These are phyloP conservation scores for Lactarius quietus DNA, from an alignment of 768 basidiomycete species.

Conservation along the genomic window DNA sequence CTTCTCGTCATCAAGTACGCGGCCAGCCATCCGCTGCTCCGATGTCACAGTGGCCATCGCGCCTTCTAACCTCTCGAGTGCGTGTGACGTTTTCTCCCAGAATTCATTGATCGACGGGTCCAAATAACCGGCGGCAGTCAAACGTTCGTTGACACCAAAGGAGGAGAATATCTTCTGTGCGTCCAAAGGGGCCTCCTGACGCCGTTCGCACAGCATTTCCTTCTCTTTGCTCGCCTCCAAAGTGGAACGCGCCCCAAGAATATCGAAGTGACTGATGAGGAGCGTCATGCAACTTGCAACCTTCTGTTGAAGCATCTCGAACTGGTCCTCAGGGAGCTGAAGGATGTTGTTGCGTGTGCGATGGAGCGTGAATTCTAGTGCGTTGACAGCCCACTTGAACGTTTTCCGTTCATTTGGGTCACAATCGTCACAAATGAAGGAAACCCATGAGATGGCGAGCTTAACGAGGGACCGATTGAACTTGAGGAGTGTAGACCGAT, in stretches of 20 bases:
- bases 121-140: conserved; percentile 42
- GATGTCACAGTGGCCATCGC: conserved; percentile 55
- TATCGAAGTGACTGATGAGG: conserved; percentile 97
- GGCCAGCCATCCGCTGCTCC: conserved; percentile 78
- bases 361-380: conserved; percentile 86
- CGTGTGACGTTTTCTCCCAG: conserved; percentile 66
- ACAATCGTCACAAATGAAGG: conserved; percentile 98
- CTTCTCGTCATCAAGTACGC: conserved; percentile 91
- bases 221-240: conserved; percentile 87
- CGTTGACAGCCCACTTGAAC: conserved; percentile 97
- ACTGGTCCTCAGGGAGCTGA: conserved; percentile 83
- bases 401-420: conserved; percentile 93
- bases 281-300: conserved; percentile 96
- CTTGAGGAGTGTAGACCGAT: conserved; percentile 59
- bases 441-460: conserved; percentile 95
- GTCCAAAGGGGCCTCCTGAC: conserved; percentile 41
- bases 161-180: conserved; percentile 44
- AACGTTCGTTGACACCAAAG: conserved; percentile 36
- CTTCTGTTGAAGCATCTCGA: conserved; percentile 83
- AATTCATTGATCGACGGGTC: conserved; percentile 67
- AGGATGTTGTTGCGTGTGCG: conserved; percentile 90
- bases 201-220: conserved; percentile 71
- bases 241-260: conserved; percentile 88
- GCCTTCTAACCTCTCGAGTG: conserved; percentile 63
- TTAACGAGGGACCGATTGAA: conserved; percentile 84